Base-by-base conservation (phyloP, 2,329 filamentous ascomycete species). In the Phialemoniopsis sp. region DNA sequence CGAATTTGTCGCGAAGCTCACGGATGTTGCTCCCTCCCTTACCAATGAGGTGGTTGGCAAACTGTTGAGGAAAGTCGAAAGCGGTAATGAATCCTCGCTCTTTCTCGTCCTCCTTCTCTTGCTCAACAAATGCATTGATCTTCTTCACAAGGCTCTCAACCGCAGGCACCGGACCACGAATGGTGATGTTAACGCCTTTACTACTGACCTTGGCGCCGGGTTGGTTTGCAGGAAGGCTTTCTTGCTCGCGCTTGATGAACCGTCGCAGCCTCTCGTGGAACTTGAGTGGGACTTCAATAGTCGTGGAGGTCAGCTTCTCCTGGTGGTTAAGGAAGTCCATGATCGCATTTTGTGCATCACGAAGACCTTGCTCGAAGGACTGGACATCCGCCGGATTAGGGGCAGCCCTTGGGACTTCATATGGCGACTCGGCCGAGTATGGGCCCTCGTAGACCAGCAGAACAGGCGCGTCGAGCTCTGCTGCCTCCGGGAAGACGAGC, bases 11-110 rank as follows among this genome's bases (percentile, higher is more conserved):
- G 34, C 79, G 73, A 29, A 85, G 66, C 51, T 84, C 80, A 39
- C 73, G 72, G 52, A 85, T 82, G 55, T 82, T 76, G 62, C 78
- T 80, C 14, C 80, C 81, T 36, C 78, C 75, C 60, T 83, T 84
- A 38, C 81, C 82, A 53, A 84, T 82, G 3, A 85, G 76, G 58
- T 95, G 85, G 62, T 95, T 95, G 47, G 90, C 89, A 57, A 82
- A 94, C 65, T 95, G 94, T 59, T 95, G 87, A 8, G 91, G 91
- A 68, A 95, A 98, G 47, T 95, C 89, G 50, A 97, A 97, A 18
- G 78, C 80, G 43, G 87, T 70, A 3, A 81, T 89, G 65, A 90
- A 94, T 33, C 88, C 89, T 43, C 91, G 87, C 66, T 97, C 91
- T 58, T 93, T 87, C 63, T 97, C 91, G 45, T 97, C 90, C 59